Base-by-base conservation (phyloP, 805 yeast genomes). In the Schizosaccharomyces osmophilus region DNA sequence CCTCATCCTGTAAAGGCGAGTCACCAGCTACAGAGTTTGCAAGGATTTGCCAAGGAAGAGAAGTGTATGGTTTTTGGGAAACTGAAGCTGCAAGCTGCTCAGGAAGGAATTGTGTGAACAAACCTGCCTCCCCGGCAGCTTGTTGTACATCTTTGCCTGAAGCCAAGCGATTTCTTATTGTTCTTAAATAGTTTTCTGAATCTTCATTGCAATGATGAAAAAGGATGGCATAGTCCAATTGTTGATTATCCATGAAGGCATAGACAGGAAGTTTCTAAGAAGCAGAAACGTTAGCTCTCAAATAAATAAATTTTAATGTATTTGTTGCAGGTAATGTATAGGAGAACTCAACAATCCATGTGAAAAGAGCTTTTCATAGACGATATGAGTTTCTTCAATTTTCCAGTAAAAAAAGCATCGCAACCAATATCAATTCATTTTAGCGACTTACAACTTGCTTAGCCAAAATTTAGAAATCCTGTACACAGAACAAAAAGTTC, bases 61-160 rank as follows among this genome's bases (percentile, higher is more conserved):
- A 17, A 71, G 62, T 75, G 77, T 63, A 78, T 65, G 66, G 79
- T 79, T 66, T 79, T 74, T 70, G 74, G 19, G 57, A 51, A 24
- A 51, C 57, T 5, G 57, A 51, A 22, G 31, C 36, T 17, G 11
- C 15, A 29, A 29, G 36, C 8, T 24, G 57, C n/a, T 8, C 31
- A 24, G 31, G 57, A 17, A 24, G 36, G 22, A 51, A 51, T 5
- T 29, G 17, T 6, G 6, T 29, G 19, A 24, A 29, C 31, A 51
- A 29, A 15, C 57, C 57, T 22, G 36, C 31, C 1, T 19, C 36
- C 2, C 36, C 57, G 1, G 57, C 57, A 26, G 57, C 36, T 51
- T 51, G 22, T 29, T 51, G 57, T 3, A 29, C 5, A 17, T 51
- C 8, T 24, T 17, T 17, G 6, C 57, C 57, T 6, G 31, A 17